phyloP scores from a whole-genome alignment of 2,329 filamentous ascomycete genomes.

The Xylaria sp. region DNA sequence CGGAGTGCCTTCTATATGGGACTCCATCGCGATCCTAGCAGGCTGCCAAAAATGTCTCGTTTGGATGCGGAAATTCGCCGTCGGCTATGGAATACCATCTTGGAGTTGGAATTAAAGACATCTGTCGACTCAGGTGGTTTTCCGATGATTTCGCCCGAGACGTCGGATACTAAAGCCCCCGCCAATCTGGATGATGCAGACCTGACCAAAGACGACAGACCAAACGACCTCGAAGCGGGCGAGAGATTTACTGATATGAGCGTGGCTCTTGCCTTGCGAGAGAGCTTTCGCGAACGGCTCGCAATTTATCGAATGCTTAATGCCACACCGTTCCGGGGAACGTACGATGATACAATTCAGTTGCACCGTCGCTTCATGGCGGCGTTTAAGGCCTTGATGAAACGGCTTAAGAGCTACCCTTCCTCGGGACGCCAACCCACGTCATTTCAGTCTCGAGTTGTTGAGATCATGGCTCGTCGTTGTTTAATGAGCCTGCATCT shows the following conservation, averaged over 20 bases:
- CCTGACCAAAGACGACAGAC: slow-evolving; percentile 56
- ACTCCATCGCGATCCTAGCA: slow-evolving; percentile 66
- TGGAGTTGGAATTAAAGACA: slow-evolving; percentile 65
- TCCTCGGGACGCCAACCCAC: slow-evolving; percentile 39
- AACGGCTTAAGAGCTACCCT: slow-evolving; percentile 38
- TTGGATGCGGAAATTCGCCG: slow-evolving; percentile 65
- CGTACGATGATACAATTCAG: slow-evolving; percentile 59
- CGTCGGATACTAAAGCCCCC: slow-evolving; percentile 63
- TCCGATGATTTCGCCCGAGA: slow-evolving; percentile 57
- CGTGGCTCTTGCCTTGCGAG: slow-evolving; percentile 59
- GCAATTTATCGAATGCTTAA: slow-evolving; percentile 58
- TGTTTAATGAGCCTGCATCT: slow-evolving; percentile 67
- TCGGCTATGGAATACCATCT: slow-evolving; percentile 66
- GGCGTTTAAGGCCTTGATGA: slow-evolving; percentile 56
- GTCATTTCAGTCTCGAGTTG: slow-evolving; percentile 56
- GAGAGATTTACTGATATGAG: slow-evolving; percentile 60
- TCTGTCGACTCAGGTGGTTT: slow-evolving; percentile 63
- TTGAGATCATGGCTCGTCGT: slow-evolving; percentile 64
- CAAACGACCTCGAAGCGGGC: slow-evolving; percentile 33
- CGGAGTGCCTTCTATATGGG: slow-evolving; percentile 68
- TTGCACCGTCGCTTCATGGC: slow-evolving; percentile 57
- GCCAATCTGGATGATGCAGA: slow-evolving; percentile 64
- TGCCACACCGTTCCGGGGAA: slow-evolving; percentile 50
- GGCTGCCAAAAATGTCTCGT: slow-evolving; percentile 59
- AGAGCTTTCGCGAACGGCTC: slow-evolving; percentile 57